These are phyloP conservation scores for Curvularia lunata DNA, from an alignment of 2,329 filamentous ascomycete species.

Conservation along the genomic window DNA sequence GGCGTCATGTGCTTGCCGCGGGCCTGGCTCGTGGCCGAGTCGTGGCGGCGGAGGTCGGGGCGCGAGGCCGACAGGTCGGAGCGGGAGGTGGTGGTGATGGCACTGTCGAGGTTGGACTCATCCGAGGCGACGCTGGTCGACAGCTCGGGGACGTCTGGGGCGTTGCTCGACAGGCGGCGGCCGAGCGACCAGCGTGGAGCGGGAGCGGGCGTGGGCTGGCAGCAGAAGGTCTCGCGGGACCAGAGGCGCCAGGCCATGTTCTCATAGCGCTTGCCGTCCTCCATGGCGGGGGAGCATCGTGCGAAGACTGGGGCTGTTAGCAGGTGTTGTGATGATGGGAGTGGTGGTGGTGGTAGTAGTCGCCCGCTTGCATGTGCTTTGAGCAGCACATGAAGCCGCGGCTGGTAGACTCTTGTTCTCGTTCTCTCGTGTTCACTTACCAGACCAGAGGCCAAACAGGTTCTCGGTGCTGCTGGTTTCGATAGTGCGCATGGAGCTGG, in stretches of 20 bases:
- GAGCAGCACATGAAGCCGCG: not conserved
- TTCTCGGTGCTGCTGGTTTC: constrained; percentile 92
- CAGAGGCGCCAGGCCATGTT: constrained; percentile 94
- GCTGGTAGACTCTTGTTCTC: not conserved
- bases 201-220: constrained; percentile 64
- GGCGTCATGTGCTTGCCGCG: constrained; percentile 90
- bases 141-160: constrained; percentile 50
- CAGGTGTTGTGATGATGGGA: not conserved
- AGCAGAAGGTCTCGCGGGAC: constrained; percentile 93
- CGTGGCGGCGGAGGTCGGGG: constrained; percentile 73
- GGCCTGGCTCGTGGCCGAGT: constrained; percentile 73
- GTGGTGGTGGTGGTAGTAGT: not conserved
- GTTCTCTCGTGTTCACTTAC: constrained; percentile 61
- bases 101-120: constrained; percentile 48
- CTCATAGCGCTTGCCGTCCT: constrained; percentile 89
- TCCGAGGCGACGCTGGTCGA: constrained; percentile 57
- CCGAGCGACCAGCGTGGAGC: constrained; percentile 45
- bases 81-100: constrained; percentile 56
- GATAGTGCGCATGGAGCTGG: constrained; percentile 90
- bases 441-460: constrained; percentile 96
- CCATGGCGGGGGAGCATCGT: constrained; percentile 90
- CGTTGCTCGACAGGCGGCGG: constrained; percentile 35
- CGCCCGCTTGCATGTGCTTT: not conserved
- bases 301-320: constrained; percentile 74
- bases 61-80: constrained; percentile 59